Conservation (phyloP, 169 alveolate species). For the Toxoplasma gondii region DNA sequence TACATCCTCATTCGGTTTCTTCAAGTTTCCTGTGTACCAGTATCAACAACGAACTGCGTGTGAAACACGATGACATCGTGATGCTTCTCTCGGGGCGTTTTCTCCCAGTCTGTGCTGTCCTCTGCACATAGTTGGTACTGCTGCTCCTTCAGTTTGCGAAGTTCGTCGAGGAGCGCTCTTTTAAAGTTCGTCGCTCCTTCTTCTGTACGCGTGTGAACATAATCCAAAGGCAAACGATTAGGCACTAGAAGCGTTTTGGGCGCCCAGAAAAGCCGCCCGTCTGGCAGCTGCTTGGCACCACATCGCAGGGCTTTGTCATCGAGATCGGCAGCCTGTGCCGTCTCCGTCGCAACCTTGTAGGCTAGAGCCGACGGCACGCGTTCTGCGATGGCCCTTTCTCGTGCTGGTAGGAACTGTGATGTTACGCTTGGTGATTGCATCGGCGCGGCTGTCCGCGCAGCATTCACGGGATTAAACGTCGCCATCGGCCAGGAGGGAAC, state of each 20-base stretch:
- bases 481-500: neutral
- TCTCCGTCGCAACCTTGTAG: neutral
- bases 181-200: neutral
- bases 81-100: neutral
- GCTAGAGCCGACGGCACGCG: neutral
- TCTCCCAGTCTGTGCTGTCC: slow-evolving; percentile 17
- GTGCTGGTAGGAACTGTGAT: neutral
- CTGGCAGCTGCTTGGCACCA: neutral
- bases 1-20: no score
- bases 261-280: neutral
- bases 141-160: neutral
- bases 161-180: neutral
- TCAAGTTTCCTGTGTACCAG: neutral
- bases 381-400: neutral
- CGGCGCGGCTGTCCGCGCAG: neutral
- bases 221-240: neutral
- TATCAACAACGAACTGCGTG: neutral
- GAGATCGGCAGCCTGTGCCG: neutral
- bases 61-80: neutral
- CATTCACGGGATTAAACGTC: neutral
- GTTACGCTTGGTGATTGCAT: no score
- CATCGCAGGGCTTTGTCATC: neutral
- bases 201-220: neutral
- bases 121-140: neutral
- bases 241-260: neutral